Evolutionary conservation across 306 rosid species (phyloP).

Genomic region (Hylodesmum podocarpum): DNA sequence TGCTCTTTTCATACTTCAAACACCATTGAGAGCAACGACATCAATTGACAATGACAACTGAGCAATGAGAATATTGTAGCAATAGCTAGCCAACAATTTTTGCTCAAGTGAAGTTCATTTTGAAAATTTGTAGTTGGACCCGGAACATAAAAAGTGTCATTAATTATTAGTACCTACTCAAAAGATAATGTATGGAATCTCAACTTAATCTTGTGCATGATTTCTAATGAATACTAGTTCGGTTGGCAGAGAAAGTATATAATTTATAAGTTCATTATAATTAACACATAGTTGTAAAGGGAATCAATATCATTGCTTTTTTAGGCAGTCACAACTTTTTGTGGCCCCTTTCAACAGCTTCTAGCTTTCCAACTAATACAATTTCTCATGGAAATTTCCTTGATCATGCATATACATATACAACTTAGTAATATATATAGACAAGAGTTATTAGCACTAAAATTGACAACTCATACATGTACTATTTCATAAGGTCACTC

Average conservation of each 20-base stretch:
- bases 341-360: constrained; percentile 46
- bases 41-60: constrained; percentile 15
- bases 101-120: constrained; percentile 11
- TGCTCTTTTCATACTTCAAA: not conserved
- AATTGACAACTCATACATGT: constrained; percentile 11
- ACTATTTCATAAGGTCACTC: constrained; percentile 21
- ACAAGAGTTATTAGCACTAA: constrained; percentile 17
- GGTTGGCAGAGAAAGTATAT: constrained; percentile 32
- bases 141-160: not conserved
- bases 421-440: constrained; percentile 22
- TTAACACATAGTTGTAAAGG: constrained; percentile 80
- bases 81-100: not conserved
- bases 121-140: constrained; percentile 28
- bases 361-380: constrained; percentile 59
- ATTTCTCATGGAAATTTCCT: constrained; percentile 35
- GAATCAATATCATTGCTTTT: constrained; percentile 20
- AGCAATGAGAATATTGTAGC: constrained; percentile 23
- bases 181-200: constrained; percentile 27
- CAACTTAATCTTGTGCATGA: constrained; percentile 39
- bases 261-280: constrained; percentile 30
- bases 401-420: not conserved
- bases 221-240: constrained; percentile 37
- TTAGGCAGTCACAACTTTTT: constrained; percentile 16
- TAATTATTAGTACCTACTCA: constrained; percentile 33
- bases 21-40: not conserved